These are phyloP conservation scores for Fraxinus greggii DNA, from an alignment of 305 asterid species.

Conservation along the genomic window DNA sequence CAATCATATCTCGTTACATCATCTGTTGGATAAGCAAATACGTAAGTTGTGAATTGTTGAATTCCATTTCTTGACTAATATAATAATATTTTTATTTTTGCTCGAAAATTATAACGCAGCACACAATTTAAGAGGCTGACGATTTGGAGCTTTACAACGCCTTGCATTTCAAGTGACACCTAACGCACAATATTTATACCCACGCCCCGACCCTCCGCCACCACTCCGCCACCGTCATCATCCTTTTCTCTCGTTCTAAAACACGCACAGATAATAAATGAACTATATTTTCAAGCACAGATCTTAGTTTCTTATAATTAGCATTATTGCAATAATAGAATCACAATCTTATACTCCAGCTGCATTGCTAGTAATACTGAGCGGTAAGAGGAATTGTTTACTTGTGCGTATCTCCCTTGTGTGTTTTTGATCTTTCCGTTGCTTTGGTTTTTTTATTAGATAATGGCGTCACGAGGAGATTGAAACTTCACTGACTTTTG, in stretches of 20 bases:
- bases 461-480: not conserved
- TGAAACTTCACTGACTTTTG: not conserved
- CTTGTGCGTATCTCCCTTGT: not conserved
- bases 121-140: slow-evolving; percentile 20
- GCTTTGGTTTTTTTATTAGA: not conserved
- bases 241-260: not conserved
- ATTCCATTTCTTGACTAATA: not conserved
- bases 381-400: not conserved
- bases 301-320: not conserved
- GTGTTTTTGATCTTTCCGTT: not conserved
- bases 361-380: slow-evolving; percentile 4
- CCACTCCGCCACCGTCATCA: slow-evolving; percentile 12
- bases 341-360: not conserved
- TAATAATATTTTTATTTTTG: not conserved
- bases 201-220: not conserved
- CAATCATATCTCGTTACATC: too few relatives aligned
- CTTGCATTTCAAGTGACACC: slow-evolving; percentile 36
- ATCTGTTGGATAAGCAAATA: not conserved
- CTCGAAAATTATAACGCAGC: not conserved
- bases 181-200: slow-evolving; percentile 24
- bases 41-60: not conserved
- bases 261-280: not conserved
- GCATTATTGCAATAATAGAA: not conserved
- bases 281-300: not conserved
- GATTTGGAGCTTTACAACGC: slow-evolving; percentile 35